A percentile compares a stretch with the other conserved stretches of the same genome.
Conservation (phyloP, 164 flowering plant species). For the Vitis amurensis region DNA sequence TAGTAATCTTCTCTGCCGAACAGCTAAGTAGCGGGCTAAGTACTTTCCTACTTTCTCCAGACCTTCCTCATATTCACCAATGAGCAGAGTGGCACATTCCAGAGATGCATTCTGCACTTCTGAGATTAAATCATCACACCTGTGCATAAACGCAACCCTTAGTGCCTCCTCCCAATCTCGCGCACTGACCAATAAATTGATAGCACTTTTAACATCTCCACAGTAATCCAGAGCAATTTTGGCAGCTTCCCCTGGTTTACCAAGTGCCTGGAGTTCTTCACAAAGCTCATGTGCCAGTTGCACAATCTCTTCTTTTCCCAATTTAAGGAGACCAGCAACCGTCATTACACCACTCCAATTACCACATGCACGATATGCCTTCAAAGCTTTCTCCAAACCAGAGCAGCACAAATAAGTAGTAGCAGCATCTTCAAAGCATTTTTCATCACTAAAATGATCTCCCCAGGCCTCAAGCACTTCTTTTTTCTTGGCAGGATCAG, state of each 20-base stretch:
- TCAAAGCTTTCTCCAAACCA: slow-evolving; percentile 74
- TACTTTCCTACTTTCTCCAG: slow-evolving; percentile 94
- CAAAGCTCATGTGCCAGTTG: slow-evolving; percentile 81
- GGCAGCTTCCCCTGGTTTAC: slow-evolving; percentile 94
- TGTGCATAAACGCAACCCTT: slow-evolving; percentile 71
- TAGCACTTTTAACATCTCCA: slow-evolving; percentile 59
- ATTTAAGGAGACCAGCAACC: slow-evolving; percentile 77
- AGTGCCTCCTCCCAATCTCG: slow-evolving; percentile 97
- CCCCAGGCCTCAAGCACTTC: slow-evolving; percentile 95
- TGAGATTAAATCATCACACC: slow-evolving; percentile 56
- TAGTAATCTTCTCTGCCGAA: slow-evolving; percentile 87
- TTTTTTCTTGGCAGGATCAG: slow-evolving; percentile 48
- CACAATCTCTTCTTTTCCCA: slow-evolving; percentile 53
- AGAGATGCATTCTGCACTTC: slow-evolving; percentile 61
- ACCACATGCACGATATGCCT: slow-evolving; percentile 84
- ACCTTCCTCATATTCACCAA: slow-evolving; percentile 74
- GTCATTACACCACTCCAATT: slow-evolving; percentile 84
- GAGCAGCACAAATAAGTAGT: slow-evolving; percentile 71
- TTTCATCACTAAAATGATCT: slow-evolving; percentile 65
- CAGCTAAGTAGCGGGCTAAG: slow-evolving; percentile 85
- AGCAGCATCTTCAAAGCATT: slow-evolving; percentile 91
- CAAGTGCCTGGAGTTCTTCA: slow-evolving; percentile 93
- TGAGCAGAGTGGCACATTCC: slow-evolving; percentile 67
- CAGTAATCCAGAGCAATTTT: slow-evolving; percentile 86
- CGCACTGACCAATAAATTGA: slow-evolving; percentile 62